Conservation (phyloP, 345 rosid genomes). For the Garcia nutans region DNA sequence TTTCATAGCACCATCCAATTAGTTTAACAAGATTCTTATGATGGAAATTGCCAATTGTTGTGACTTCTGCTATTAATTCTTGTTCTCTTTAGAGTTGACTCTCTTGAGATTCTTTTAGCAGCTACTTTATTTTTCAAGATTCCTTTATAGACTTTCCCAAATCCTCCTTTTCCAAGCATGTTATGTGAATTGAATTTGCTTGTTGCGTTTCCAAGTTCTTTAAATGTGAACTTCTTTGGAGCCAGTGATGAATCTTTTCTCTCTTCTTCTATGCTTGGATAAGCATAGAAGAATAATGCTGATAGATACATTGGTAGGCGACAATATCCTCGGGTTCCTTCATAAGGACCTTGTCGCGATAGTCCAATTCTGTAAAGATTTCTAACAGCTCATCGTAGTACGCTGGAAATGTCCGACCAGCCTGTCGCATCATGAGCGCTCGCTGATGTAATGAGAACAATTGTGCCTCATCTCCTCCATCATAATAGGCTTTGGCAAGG, state of each 20-base stretch:
- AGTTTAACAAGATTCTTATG: slow-evolving; percentile 67
- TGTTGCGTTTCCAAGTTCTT: slow-evolving; percentile 57
- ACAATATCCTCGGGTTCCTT: no score
- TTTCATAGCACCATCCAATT: slow-evolving; percentile 84
- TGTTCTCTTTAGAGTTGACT: slow-evolving; percentile 67
- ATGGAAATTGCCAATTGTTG: slow-evolving; percentile 65
- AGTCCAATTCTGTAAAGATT: no score
- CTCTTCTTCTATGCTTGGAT: slow-evolving; percentile 49
- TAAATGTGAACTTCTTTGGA: slow-evolving; percentile 51
- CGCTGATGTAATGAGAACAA: no score
- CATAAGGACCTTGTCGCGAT: no score
- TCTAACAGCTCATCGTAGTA: no score
- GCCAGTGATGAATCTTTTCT: slow-evolving; percentile 42
- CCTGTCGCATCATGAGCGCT: no score
- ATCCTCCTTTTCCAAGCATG: slow-evolving; percentile 73
- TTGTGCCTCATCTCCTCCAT: no score
- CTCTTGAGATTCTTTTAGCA: slow-evolving; percentile 57
- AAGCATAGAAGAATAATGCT: no score
- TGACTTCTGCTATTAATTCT: slow-evolving; percentile 73
- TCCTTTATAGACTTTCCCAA: slow-evolving; percentile 75
- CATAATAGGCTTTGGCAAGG: no score
- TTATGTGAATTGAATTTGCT: slow-evolving; percentile 41
- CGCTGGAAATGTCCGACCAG: no score
- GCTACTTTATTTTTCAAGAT: slow-evolving; percentile 50
- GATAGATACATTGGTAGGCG: no score